Conservation (phyloP, 805 yeast species). For the Teunomyces tritomae region DNA sequence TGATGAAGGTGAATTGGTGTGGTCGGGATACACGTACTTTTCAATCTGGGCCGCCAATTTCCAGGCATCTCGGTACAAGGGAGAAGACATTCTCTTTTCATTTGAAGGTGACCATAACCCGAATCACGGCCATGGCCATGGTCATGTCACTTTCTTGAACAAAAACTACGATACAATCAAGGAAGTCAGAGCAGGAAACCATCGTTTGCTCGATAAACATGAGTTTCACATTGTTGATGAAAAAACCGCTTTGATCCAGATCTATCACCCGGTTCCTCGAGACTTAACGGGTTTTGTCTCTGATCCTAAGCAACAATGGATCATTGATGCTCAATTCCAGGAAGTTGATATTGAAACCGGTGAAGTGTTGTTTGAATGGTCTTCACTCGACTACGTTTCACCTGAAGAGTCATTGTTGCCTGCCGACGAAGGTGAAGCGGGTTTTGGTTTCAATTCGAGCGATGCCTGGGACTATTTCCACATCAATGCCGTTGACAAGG, state of each 20-base stretch:
- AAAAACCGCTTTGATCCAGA: constrained; percentile 28
- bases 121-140: constrained; percentile 23
- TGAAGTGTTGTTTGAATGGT: constrained; percentile 34
- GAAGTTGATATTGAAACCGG: constrained; percentile 36
- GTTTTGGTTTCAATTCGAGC: constrained; percentile 29
- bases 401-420: constrained; percentile 31
- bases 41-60: constrained; percentile 19
- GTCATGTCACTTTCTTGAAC: constrained; percentile 30
- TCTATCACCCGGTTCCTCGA: constrained; percentile 30
- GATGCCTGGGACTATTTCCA: constrained; percentile 42
- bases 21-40: constrained; percentile 34
- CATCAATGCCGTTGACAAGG: constrained; percentile 38
- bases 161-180: constrained; percentile 26
- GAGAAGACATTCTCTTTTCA: constrained; percentile 25
- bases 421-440: constrained; percentile 29
- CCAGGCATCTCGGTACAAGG: constrained; percentile 12
- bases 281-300: constrained; percentile 28
- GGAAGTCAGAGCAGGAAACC: constrained; percentile 34
- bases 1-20: constrained; percentile 33
- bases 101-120: constrained; percentile 37
- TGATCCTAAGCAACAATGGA: constrained; percentile 28
- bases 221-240: constrained; percentile 33
- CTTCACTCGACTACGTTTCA: constrained; percentile 31
- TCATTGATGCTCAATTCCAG: constrained; percentile 33
- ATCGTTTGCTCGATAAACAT: constrained; percentile 32